Conservation (phyloP, 2,329 filamentous ascomycete species). For the Talaromyces sp. region DNA sequence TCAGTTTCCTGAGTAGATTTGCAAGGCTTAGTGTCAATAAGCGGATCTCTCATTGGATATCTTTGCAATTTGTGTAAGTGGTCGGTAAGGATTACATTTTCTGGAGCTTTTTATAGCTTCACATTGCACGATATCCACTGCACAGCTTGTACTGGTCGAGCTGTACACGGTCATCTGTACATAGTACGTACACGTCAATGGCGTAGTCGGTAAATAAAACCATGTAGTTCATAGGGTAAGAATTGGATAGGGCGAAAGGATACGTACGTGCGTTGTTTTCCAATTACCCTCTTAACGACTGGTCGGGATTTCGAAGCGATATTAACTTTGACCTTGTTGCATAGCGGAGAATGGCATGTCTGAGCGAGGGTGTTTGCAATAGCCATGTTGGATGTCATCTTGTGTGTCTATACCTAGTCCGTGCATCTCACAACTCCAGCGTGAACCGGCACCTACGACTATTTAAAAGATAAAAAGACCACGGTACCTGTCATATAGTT, state of each 20-base stretch:
- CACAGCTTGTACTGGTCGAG: not conserved
- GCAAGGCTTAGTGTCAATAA: not conserved
- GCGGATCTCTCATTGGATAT: not conserved
- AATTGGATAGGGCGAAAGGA: not conserved
- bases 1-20: not conserved
- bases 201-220: not conserved
- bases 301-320: not conserved
- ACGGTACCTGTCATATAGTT: not conserved
- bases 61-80: not conserved
- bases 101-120: not conserved
- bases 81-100: not conserved
- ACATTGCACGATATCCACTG: not conserved
- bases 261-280: not conserved
- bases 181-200: not conserved
- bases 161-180: not conserved
- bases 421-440: not conserved
- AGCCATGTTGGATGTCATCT: not conserved
- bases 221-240: not conserved
- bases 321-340: not conserved
- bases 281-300: not conserved
- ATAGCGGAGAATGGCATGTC: not conserved
- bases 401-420: not conserved
- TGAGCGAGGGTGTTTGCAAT: not conserved
- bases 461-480: not conserved
- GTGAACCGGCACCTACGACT: not conserved